Base-by-base conservation (phyloP, 164 flowering plant species). In the Nymphaea thermarum region DNA sequence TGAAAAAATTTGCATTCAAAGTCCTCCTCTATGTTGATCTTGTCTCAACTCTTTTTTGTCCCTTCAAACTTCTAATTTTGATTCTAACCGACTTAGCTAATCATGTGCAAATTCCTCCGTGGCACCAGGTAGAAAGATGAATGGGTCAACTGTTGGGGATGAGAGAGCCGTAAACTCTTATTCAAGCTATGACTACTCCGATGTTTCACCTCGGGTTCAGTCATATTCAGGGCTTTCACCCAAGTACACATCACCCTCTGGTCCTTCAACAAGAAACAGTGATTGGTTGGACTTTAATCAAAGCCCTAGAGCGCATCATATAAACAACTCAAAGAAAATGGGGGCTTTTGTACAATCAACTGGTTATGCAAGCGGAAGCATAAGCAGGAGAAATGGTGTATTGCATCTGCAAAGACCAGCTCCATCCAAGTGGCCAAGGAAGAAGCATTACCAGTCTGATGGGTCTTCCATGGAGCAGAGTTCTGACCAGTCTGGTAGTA, bases 61-160 rank as follows among this genome's bases (percentile, higher is more conserved):
- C 36, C 36, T 25, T 1, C 36, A 1, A 25, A 25, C 36, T 25
- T 25, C 36, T 25, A 25, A 25, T 25, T 25, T 25, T 25, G 36
- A 25, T 25, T 25, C 1, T 25, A 25, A 25, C 36, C 36, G 36
- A 25, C 1, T 51, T 6, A 0, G 57, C 57, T 51, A 51, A 51
- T 51, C 57, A 51, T 51, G 57, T 51, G 15, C 57, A 51, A 8
- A 51, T 25, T 65, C 57, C 25, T 70, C 68, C 60, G 53, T 59
- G 64, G 25, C 67, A 44, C 59, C 85, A 89, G 96, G 95, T 64
- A 82, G 91, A 75, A 90, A 83, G 78, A 75, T 73, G 65, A 83
- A 84, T 79, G 85, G 90, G 44, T 74, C 72, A 72, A 65, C 77
- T 17, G 74, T 62, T 63, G 85, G 82, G 69, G 94, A 89, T 62